Conservation (phyloP, 441 rosid genomes). For the Gossypium trilobum region DNA sequence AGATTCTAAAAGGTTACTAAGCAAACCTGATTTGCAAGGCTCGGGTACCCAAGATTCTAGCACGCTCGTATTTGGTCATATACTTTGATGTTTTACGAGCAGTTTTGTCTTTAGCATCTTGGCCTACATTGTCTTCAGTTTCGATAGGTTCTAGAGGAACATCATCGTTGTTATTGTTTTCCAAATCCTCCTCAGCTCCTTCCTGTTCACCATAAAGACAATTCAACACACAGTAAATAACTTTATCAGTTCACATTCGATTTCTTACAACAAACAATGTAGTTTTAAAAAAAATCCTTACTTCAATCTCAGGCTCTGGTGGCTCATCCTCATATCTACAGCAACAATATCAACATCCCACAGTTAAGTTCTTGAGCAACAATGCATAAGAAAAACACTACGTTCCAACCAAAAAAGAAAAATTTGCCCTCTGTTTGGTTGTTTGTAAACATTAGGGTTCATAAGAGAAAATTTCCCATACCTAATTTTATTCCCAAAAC, state of each 20-base stretch:
- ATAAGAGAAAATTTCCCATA: neutral
- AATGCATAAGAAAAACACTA: neutral
- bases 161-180: neutral
- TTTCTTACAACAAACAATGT: neutral
- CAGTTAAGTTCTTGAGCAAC: neutral
- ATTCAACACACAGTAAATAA: neutral
- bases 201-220: neutral
- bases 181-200: neutral
- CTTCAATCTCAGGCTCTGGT: conserved; percentile 74
- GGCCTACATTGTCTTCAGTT: neutral
- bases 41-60: conserved; percentile 78
- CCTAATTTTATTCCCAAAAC: neutral
- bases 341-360: neutral
- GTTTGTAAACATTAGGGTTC: neutral
- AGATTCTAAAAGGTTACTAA: neutral
- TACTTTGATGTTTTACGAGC: conserved; percentile 62
- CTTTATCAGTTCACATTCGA: neutral
- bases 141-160: neutral
- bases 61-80: conserved; percentile 79
- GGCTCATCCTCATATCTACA: conserved; percentile 84
- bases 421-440: neutral
- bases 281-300: conserved; percentile 11
- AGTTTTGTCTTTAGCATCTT: conserved; percentile 14
- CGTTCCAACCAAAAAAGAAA: neutral
- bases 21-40: conserved; percentile 70